phyloP scores from a whole-genome alignment of 2,329 filamentous ascomycete genomes.

The Epichloe amarillans region DNA sequence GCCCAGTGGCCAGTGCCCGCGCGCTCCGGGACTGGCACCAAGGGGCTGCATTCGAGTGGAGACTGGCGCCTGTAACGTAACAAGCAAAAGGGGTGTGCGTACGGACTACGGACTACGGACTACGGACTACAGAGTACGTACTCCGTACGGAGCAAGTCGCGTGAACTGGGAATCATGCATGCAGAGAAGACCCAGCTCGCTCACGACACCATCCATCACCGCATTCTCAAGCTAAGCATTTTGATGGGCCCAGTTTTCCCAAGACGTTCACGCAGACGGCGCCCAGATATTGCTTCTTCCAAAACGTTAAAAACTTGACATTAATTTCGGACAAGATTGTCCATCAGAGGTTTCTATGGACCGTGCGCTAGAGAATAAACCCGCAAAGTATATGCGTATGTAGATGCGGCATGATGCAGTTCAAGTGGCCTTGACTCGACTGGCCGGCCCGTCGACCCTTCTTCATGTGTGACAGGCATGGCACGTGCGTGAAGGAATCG shows the following conservation, averaged over 20 bases:
- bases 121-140: too few species aligned
- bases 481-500: not conserved
- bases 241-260: not conserved
- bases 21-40: too few species aligned
- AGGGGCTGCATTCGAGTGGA: too few species aligned
- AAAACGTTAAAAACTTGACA: not conserved
- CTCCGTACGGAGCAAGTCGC: not conserved
- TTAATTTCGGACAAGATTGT: not conserved
- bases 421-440: not conserved
- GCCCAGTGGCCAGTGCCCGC: too few species aligned
- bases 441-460: not conserved
- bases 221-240: not conserved
- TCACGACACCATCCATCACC: not conserved
- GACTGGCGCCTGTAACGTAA: too few species aligned
- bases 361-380: constrained; percentile 2
- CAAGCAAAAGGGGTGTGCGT: not conserved
- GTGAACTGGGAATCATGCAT: not conserved
- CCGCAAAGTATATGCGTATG: not conserved
- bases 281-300: not conserved
- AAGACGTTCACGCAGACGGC: not conserved
- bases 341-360: not conserved
- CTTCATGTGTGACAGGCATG: not conserved
- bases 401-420: constrained; percentile 1
- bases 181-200: not conserved
- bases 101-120: too few species aligned